Evolutionary conservation across 805 yeast species (phyloP), one percentile per base, ranked within the genome.

Genomic region (Ogataea thermomethanolica): DNA sequence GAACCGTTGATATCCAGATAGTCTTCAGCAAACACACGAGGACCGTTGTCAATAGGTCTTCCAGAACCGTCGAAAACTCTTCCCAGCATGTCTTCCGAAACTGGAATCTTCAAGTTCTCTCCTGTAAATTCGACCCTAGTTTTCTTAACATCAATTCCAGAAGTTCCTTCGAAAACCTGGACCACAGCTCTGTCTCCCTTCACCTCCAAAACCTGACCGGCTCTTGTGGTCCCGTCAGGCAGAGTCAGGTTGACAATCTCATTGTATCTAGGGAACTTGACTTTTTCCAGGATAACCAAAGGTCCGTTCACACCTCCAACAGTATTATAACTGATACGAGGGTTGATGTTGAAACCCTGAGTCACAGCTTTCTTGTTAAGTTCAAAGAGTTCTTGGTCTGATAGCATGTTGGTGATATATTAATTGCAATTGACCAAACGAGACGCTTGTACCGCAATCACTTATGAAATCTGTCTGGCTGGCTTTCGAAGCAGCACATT

Each of bases 231-330:
- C 8, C 99, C 99, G 64, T 95, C 99, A 35, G 99, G 99, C 46
- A 93, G 74, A 8, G 99, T 95, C 59, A 93, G 76, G 66, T 90
- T 86, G 59, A 93, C 99, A 70, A 93, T 93, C 70, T 93, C 99
- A 59, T 91, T 89, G 71, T 78, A 93, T 59, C 95, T 82, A 44
- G 95, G 95, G 64, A 80, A 84, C 65, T 84, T 85, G 57, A 85
- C 93, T 49, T 85, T 82, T 62, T 85, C 91, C 53, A 85, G 69
- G 54, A 85, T 90, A 46, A 93, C 99, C 64, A 93, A 78, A 5
- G 99, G 99, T 48, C 99, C 99, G 66, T 95, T 93, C 58, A 93
- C 95, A 66, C 98, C 98, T 40, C 91, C 91, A 46, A 93, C 99
- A 23, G 99, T 93, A 73, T 93, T 93, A 70, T 93, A 93, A 57